Evolutionary conservation across 345 rosid species (phyloP).

Genomic region (Garcia nutans): DNA sequence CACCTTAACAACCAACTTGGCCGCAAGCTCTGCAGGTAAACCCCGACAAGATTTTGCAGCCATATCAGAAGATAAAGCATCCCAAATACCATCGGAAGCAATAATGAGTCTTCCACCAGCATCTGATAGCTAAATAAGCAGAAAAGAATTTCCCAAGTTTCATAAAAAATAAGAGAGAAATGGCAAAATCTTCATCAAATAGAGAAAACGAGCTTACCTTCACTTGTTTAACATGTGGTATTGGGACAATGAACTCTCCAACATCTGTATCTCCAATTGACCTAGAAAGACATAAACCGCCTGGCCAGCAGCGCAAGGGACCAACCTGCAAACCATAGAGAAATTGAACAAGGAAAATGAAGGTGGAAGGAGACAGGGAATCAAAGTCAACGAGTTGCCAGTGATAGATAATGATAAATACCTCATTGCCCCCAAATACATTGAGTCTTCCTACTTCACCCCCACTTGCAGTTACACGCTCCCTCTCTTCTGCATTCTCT

Average conservation of each 20-base stretch:
- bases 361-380: neutral
- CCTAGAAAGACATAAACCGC: slow-evolving; percentile 97
- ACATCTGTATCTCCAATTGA: slow-evolving; percentile 99
- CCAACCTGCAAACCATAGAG: slow-evolving; percentile 60
- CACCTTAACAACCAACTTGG: slow-evolving; percentile 97
- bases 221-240: slow-evolving; percentile 99
- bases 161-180: neutral
- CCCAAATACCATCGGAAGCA: slow-evolving; percentile 99
- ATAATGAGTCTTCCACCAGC: slow-evolving; percentile 97
- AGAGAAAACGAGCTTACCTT: slow-evolving; percentile 50
- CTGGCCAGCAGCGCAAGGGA: slow-evolving; percentile 99
- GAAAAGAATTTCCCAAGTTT: slow-evolving; percentile 15
- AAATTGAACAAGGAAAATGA: slow-evolving; percentile 12
- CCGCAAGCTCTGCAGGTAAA: slow-evolving; percentile 94
- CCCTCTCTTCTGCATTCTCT: slow-evolving; percentile 97
- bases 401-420: slow-evolving; percentile 25
- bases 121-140: slow-evolving; percentile 62
- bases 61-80: slow-evolving; percentile 81
- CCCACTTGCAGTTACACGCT: slow-evolving; percentile 99
- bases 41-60: slow-evolving; percentile 98
- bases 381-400: slow-evolving; percentile 11
- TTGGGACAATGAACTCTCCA: slow-evolving; percentile 95
- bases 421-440: slow-evolving; percentile 96
- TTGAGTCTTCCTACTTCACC: slow-evolving; percentile 99
- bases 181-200: neutral